A percentile compares a stretch with the other conserved stretches of the same genome.
These are phyloP conservation scores for Panicum miliaceum DNA, from an alignment of 176 grass and related monocot species.

Conservation along the genomic window DNA sequence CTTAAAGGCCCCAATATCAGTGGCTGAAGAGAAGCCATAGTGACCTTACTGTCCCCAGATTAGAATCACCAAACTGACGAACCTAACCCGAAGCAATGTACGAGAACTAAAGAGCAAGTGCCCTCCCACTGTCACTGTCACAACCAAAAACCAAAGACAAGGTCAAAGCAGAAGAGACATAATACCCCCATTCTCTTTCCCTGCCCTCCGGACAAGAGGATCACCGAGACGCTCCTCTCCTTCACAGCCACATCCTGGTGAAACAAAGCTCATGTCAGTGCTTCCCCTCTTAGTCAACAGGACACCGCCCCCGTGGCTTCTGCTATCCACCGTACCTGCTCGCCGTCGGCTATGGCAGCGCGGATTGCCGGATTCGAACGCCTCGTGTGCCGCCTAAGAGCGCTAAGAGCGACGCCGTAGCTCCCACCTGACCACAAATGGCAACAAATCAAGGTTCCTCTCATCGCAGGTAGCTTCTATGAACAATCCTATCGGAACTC, in stretches of 20 bases:
- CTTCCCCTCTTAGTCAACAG: neutral
- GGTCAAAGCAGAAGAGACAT: slow-evolving; percentile 19
- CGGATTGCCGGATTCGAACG: slow-evolving; percentile 19
- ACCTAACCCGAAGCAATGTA: neutral
- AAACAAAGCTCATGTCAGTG: slow-evolving; percentile 26
- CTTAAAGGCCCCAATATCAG: neutral
- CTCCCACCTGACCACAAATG: slow-evolving; percentile 32
- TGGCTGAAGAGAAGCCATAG: neutral
- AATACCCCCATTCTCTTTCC: slow-evolving; percentile 93
- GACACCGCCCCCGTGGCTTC: neutral
- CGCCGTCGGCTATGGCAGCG: slow-evolving; percentile 31
- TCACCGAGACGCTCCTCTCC: slow-evolving; percentile 88
- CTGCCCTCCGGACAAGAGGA: slow-evolving; percentile 85
- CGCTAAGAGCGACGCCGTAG: slow-evolving; percentile 27
- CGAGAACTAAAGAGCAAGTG: neutral
- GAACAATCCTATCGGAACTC: neutral
- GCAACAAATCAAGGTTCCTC: neutral
- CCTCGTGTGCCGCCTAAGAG: slow-evolving; percentile 19
- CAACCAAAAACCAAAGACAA: neutral
- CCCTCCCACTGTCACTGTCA: too few species aligned
- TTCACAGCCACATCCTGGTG: slow-evolving; percentile 59
- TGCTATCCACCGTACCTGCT: slow-evolving; percentile 37
- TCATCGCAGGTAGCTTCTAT: slow-evolving; percentile 1
- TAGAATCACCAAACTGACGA: neutral
- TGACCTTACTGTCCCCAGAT: neutral